A percentile compares a stretch with the other conserved stretches of the same genome.
Conservation (phyloP, 192 early-diverging fungal genomes). For the Entophlyctis luteolus region DNA sequence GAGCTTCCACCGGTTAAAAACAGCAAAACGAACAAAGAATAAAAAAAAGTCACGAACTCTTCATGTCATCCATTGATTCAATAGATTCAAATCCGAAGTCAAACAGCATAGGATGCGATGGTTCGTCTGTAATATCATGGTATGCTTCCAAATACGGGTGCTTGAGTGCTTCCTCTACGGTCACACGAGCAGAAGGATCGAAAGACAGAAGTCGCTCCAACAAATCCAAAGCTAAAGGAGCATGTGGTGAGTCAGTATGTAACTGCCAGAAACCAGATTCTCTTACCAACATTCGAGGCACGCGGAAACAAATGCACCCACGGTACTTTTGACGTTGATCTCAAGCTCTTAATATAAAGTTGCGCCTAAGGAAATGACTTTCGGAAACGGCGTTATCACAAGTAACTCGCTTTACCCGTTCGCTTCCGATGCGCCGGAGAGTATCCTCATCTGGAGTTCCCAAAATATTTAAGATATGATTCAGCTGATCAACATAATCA, state of each 20-base stretch:
- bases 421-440: slow-evolving; percentile 81
- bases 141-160: slow-evolving; percentile 92
- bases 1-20: neutral
- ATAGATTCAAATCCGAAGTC: slow-evolving; percentile 82
- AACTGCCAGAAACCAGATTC: neutral
- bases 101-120: slow-evolving; percentile 62
- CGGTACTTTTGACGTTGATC: slow-evolving; percentile 82
- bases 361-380: too few relatives aligned
- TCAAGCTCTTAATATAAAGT: slow-evolving; percentile 89
- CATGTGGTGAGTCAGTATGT: neutral
- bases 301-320: slow-evolving; percentile 83
- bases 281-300: slow-evolving; percentile 60
- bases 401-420: too few relatives aligned
- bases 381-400: too few relatives aligned
- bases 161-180: slow-evolving; percentile 84
- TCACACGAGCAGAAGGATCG: slow-evolving; percentile 88
- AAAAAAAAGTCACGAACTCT: slow-evolving; percentile 52
- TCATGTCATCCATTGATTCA: slow-evolving; percentile 76
- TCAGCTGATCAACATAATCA: slow-evolving; percentile 98
- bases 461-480: slow-evolving; percentile 90
- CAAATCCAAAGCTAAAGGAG: slow-evolving; percentile 86
- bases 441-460: slow-evolving; percentile 92
- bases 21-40: neutral
- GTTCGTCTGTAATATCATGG: slow-evolving; percentile 88
- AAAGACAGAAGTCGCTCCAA: slow-evolving; percentile 84